Base-by-base conservation (phyloP, 306 rosid genomes). In the Oemleria cerasiformis region DNA sequence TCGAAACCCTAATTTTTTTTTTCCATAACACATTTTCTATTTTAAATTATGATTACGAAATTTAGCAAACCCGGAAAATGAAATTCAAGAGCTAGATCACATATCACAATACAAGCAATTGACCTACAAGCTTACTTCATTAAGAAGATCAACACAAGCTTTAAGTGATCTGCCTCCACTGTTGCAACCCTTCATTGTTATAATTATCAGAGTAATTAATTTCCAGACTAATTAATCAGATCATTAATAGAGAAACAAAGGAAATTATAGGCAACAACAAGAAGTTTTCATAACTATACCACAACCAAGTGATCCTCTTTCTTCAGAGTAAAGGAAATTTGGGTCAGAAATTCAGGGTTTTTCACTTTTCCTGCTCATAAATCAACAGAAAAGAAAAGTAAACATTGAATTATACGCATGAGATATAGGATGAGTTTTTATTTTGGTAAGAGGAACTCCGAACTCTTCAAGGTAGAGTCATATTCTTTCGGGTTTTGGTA, bases 131-230 rank as follows among this genome's bases (percentile, higher is more conserved):
- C 75, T 72, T 71, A 82, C 86, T 16, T 63, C 77, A 38, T 79
- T 82, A n/a, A 77, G 84, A 67, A 82, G 78, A 43, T 85, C 83
- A 15, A 79, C 68, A 57, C 77, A 79, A 39, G 86, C 86, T 43
- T 70, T 83, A 11, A 45, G 74, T 58, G 76, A 66, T 74, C 86
- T 77, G 62, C 85, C 89, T 58, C 86, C 86, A 3, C 86, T 85
- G 47, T 79, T 85, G 84, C 89, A 85, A 45, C 65, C 83, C 89
- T 81, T 65, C 70, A 69, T 70, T 61, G 20, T 61, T 25, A 25
- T 25, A 25, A 25, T 25, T 25, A 25, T 25, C 30, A 25, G 2
- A 1, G 30, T 25, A 25, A 25, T 25, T 25, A 25, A 25, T 25
- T 25, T 25, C 30, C 30, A 25, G 30, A 25, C 30, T 25, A 25